phyloP scores from a whole-genome alignment of 2,329 filamentous ascomycete species.

The Trichoderma sp. region DNA sequence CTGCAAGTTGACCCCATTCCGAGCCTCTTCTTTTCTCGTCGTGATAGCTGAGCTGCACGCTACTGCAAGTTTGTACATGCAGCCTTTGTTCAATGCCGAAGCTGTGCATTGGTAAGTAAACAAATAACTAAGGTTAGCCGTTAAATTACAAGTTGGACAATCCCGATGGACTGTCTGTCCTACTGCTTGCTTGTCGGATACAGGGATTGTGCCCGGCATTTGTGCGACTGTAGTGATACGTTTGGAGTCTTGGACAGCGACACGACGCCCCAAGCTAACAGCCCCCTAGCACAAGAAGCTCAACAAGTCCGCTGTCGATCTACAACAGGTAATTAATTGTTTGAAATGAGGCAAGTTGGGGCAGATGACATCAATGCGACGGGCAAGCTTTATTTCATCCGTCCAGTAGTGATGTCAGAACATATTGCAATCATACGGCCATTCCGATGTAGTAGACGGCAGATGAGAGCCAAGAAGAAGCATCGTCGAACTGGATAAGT shows the following conservation, averaged over 20 bases:
- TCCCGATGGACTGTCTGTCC: background rate
- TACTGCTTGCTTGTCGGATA: background rate
- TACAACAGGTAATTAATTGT: background rate
- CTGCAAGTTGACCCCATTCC: constrained; percentile 20
- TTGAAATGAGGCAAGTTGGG: background rate
- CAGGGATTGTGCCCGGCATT: background rate
- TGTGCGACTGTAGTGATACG: constrained; percentile 11
- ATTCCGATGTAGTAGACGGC: background rate
- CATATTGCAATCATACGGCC: background rate
- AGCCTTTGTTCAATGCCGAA: background rate
- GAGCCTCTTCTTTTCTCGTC: background rate
- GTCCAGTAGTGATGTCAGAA: background rate
- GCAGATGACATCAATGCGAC: background rate
- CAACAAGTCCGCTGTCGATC: background rate
- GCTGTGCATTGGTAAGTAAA: background rate
- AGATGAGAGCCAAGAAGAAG: background rate
- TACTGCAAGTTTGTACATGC: background rate
- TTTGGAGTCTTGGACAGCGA: background rate
- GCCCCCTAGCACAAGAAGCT: background rate
- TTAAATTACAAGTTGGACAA: background rate
- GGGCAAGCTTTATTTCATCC: background rate
- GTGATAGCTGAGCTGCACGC: background rate
- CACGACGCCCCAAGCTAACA: background rate
- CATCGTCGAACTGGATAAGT: background rate
- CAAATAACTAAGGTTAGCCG: background rate